Base-by-base conservation (phyloP, 176 grass and related monocot species). In the Otatea glauca region DNA sequence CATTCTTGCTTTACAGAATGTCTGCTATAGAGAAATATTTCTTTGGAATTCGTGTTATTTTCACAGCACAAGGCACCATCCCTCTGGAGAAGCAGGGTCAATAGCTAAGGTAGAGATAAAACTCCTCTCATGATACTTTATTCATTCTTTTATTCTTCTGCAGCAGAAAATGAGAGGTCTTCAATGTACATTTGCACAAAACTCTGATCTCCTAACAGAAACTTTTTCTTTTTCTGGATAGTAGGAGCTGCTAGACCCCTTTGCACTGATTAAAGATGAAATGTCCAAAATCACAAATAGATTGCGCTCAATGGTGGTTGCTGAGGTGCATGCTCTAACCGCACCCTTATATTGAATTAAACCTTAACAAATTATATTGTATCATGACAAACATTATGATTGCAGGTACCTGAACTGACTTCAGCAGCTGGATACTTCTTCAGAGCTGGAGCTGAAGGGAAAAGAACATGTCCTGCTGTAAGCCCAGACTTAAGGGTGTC, bases 361-460 rank as follows among this genome's bases (percentile, higher is more conserved):
- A 1, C 27, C 15, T 34, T 34, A 3, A 3, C 34, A 34, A 34
- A 34, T 0, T 65, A 54, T 65, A 72, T 66, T 17, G 13, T 62
- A 88, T 65, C 27, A 16, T 48, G 18, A 71, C 68, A 77, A 83
- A 5, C 20, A 17, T 42, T 47, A 66, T 84, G 2, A 13, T 75
- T 85, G 27, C 74, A 93, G 92, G 75, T 90, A 18, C 92, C 92
- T 25, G 84, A 93, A 64, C 49, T 93, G 53, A 85, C 85, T 49
- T 76, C 83, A 68, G 88, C 88, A 83, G 88, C 92, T 88, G 88
- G 89, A 70, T 93, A 93, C 64, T 93, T 90, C 47, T 93, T 93
- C 83, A 86, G 87, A 88, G 63, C 68, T 61, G 92, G 92, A 83
- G 83, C 51, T 71, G 88, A 93, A 86, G 92, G 91, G 45, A 93